These are phyloP conservation scores for Penicillium salamii DNA, from an alignment of 495 filamentous ascomycete species.

Conservation along the genomic window DNA sequence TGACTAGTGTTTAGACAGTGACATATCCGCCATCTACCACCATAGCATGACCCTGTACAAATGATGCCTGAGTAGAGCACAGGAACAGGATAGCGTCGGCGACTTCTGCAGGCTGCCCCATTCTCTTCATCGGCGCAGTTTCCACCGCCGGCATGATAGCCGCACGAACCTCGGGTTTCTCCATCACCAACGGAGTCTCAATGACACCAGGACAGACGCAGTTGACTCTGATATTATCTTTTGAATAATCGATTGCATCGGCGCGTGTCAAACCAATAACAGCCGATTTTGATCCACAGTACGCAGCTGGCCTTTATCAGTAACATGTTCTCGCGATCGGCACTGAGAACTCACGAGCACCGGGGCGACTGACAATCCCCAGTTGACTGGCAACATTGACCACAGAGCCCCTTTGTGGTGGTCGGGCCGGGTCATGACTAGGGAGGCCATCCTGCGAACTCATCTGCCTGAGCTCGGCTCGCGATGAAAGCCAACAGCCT, in stretches of 20 bases:
- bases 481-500: conserved; percentile 49
- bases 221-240: conserved; percentile 48
- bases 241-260: conserved; percentile 52
- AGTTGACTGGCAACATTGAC: conserved; percentile 56
- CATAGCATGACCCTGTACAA: conserved; percentile 51
- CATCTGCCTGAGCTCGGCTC: conserved; percentile 48
- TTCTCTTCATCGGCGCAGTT: conserved; percentile 51
- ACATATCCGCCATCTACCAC: conserved; percentile 55
- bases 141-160: conserved; percentile 33
- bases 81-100: conserved; percentile 51
- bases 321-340: not conserved
- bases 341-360: conserved; percentile 37
- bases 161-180: conserved; percentile 33
- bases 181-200: conserved; percentile 46
- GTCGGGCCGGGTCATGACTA: conserved; percentile 34
- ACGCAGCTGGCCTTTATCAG: conserved; percentile 33
- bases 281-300: conserved; percentile 47
- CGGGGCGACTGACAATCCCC: conserved; percentile 48
- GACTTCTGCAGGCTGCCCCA: conserved; percentile 48
- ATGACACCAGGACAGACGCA: conserved; percentile 54
- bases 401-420: conserved; percentile 38
- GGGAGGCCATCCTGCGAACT: conserved; percentile 44
- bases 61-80: conserved; percentile 44
- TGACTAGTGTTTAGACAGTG: conserved; percentile 27
- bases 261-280: conserved; percentile 44